Conservation (phyloP, 176 grass and related monocot species). For the Juncus effusus region DNA sequence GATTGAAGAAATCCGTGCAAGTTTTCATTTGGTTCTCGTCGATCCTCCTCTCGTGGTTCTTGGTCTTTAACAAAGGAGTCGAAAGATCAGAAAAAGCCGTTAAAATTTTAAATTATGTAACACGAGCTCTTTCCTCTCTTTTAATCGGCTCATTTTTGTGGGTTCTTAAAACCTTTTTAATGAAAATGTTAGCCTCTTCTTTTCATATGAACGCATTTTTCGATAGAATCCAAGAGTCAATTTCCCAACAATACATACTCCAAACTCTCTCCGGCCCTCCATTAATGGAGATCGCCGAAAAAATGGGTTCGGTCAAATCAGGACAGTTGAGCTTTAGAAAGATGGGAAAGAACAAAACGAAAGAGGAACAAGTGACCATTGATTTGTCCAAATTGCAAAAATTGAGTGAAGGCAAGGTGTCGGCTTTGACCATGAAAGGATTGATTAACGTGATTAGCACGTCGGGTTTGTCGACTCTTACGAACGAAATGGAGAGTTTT, state of each 20-base stretch:
- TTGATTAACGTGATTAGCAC: conserved; percentile 62
- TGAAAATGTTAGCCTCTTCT: conserved; percentile 82
- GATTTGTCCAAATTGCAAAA: conserved; percentile 64
- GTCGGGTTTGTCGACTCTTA: conserved; percentile 73
- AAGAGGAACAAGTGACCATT: conserved; percentile 60
- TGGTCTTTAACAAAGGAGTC: conserved; percentile 49
- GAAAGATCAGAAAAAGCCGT: conserved; percentile 34
- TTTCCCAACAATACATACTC: conserved; percentile 89
- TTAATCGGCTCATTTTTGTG: conserved; percentile 61
- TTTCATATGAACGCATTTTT: conserved; percentile 93
- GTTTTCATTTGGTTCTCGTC: conserved; percentile 69
- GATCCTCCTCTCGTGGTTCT: conserved; percentile 66
- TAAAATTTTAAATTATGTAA: conserved; percentile 57
- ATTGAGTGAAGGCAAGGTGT: conserved; percentile 86
- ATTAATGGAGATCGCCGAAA: conserved; percentile 74
- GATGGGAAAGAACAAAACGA: conserved; percentile 35
- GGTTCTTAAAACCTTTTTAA: conserved; percentile 70
- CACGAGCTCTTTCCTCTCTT: conserved; percentile 52
- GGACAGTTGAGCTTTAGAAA: conserved; percentile 60
- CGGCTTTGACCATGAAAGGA: conserved; percentile 86
- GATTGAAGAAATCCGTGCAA: conserved; percentile 70
- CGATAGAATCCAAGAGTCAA: conserved; percentile 88
- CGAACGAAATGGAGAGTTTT: conserved; percentile 77
- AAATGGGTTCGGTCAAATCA: conserved; percentile 45
- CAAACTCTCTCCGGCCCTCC: conserved; percentile 74